phyloP scores from a whole-genome alignment of 1,284 basidiomycete genomes.

The Fistulina hepatica region DNA sequence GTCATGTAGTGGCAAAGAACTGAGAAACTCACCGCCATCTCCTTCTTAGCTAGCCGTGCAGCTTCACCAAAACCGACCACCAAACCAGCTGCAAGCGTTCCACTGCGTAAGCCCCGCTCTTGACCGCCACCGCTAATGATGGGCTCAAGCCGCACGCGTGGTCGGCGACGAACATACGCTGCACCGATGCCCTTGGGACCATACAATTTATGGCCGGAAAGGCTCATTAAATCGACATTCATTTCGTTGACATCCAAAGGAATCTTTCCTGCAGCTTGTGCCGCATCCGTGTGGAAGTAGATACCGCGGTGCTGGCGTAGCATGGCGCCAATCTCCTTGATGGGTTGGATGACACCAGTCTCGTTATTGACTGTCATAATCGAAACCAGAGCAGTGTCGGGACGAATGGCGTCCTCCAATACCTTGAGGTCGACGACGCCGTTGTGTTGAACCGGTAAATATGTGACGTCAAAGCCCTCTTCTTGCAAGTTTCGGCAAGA shows the following conservation, averaged over 20 bases:
- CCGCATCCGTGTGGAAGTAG: constrained; percentile 96
- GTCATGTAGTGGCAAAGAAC: constrained; percentile 29
- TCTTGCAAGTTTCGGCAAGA: constrained; percentile 93
- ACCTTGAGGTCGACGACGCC: constrained; percentile 74
- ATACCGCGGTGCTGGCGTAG: constrained; percentile 78
- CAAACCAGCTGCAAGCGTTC: constrained; percentile 85
- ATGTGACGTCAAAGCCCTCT: constrained; percentile 97
- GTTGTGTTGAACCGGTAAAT: constrained; percentile 85
- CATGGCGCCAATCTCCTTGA: constrained; percentile 89
- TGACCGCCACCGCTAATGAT: constrained; percentile 96
- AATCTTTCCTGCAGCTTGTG: constrained; percentile 92
- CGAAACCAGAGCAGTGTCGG: constrained; percentile 82
- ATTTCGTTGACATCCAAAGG: constrained; percentile 89
- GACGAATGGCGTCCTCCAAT: constrained; percentile 76
- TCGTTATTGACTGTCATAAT: constrained; percentile 99
- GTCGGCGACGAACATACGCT: constrained; percentile 87
- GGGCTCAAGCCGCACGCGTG: constrained; percentile 90
- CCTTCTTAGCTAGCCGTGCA: constrained; percentile 80
- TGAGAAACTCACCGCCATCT: constrained; percentile 75
- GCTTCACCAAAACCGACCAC: constrained; percentile 95
- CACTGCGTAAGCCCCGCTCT: constrained; percentile 90
- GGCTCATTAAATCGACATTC: constrained; percentile 93
- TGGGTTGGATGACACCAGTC: constrained; percentile 96
- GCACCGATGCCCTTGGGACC: constrained; percentile 97
- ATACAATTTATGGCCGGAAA: constrained; percentile 97